These are phyloP conservation scores for Neospermospora avenae DNA, from an alignment of 2,329 filamentous ascomycete species.

Conservation along the genomic window DNA sequence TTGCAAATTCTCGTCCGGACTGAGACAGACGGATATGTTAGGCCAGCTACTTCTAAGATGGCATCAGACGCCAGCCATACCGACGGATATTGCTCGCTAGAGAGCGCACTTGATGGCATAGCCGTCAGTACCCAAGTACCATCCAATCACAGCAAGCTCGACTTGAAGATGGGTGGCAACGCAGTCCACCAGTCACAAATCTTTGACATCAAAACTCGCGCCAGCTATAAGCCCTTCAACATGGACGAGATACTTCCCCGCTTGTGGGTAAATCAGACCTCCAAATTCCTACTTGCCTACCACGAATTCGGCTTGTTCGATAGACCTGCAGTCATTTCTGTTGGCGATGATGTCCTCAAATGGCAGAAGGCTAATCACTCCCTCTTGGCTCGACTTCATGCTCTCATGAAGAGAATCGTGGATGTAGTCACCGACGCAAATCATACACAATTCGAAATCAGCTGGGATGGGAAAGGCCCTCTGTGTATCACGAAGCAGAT, in stretches of 20 bases:
- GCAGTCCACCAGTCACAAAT: conserved; percentile 31
- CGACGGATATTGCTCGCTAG: conserved; percentile 17
- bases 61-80: no score
- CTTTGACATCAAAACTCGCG: conserved; percentile 44
- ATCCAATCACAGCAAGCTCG: conserved; percentile 36
- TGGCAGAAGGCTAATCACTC: conserved; percentile 21
- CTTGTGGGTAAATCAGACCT: conserved; percentile 49
- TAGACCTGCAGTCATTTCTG: conserved; percentile 18
- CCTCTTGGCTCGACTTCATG: conserved; percentile 22
- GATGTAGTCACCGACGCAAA: conserved; percentile 24
- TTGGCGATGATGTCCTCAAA: conserved; percentile 11
- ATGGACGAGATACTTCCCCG: conserved; percentile 40
- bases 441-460: conserved; percentile 17
- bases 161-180: conserved; percentile 35
- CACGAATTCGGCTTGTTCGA: conserved; percentile 44
- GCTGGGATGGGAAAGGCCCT: conserved; percentile 23
- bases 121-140: conserved; percentile 23
- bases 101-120: conserved; percentile 9
- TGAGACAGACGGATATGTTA: conserved; percentile 56
- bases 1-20: conserved; percentile 52
- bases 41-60: background rate
- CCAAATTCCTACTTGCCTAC: conserved; percentile 50
- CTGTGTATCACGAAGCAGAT: conserved; percentile 25
- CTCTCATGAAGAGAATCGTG: conserved; percentile 23
- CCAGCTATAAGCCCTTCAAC: conserved; percentile 20